These are phyloP conservation scores for bread wheat (Triticum aestivum) DNA, from an alignment of 176 grass and related monocot genomes.

Conservation along the genomic window IWGSC_CS_RefSeq_v2.1 NC_057812.1:464479190-464479689, in stretches of 20 bases:
- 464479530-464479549: conserved; percentile 46
- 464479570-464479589: conserved; percentile 42
- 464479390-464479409: conserved; percentile 46
- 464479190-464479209: conserved; percentile 56
- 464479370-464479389: conserved; percentile 62
- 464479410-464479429: conserved; percentile 55
- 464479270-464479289: conserved; percentile 71
- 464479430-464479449: conserved; percentile 55
- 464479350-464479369: conserved; percentile 68
- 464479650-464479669: conserved; percentile 29
- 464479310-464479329: conserved; percentile 54
- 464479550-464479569: conserved; percentile 52
- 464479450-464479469: conserved; percentile 58
- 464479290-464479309: conserved; percentile 53
- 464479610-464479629: conserved; percentile 31
- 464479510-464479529: conserved; percentile 62
- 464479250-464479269: conserved; percentile 55
- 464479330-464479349: conserved; percentile 48
- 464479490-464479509: conserved; percentile 59
- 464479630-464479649: not conserved
- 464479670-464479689: conserved; percentile 45
- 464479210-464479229: conserved; percentile 50
- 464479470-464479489: conserved; percentile 58
- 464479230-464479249: conserved; percentile 50
- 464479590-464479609: conserved; percentile 6